phyloP scores from a whole-genome alignment of 2,329 filamentous ascomycete species.

The Myriangium duriaei region DNA sequence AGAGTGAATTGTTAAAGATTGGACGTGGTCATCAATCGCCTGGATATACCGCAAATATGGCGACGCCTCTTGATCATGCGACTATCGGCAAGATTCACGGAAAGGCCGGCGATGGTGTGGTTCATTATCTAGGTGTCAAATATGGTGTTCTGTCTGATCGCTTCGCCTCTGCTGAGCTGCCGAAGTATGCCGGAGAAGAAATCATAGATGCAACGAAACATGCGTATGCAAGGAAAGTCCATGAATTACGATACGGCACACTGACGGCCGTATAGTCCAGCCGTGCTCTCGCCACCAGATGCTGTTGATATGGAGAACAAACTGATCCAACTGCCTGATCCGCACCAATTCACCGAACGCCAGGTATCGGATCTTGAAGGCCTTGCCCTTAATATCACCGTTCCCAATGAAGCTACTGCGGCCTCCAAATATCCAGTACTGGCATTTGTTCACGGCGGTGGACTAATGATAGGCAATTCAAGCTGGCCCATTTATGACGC shows the following conservation, averaged over 20 bases:
- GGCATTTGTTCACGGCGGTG: conserved; percentile 43
- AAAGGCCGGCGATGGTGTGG: conserved; percentile 16
- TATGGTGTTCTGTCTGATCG: conserved; percentile 28
- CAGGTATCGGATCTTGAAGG: conserved; percentile 34
- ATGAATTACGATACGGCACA: background rate
- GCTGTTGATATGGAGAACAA: conserved; percentile 35
- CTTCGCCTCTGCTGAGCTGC: conserved; percentile 23
- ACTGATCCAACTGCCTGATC: conserved; percentile 37
- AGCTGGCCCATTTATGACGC: conserved; percentile 43
- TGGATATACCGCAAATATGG: background rate
- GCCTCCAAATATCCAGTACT: conserved; percentile 35
- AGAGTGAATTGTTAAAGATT: no score
- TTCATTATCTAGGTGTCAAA: conserved; percentile 27
- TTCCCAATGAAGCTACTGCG: conserved; percentile 21
- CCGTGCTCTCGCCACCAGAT: conserved; percentile 27
- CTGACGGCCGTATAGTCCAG: conserved; percentile 22
- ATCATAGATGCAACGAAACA: conserved; percentile 24
- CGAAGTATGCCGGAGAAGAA: conserved; percentile 16
- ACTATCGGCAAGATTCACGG: conserved; percentile 17
- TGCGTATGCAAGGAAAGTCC: conserved; percentile 20
- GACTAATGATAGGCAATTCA: conserved; percentile 36
- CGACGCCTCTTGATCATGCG: conserved; percentile 13
- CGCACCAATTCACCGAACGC: conserved; percentile 25
- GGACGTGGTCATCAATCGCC: no score
- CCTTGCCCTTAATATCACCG: conserved; percentile 41